Conservation (phyloP, 345 rosid species). For the Gossypium anomalum region DNA sequence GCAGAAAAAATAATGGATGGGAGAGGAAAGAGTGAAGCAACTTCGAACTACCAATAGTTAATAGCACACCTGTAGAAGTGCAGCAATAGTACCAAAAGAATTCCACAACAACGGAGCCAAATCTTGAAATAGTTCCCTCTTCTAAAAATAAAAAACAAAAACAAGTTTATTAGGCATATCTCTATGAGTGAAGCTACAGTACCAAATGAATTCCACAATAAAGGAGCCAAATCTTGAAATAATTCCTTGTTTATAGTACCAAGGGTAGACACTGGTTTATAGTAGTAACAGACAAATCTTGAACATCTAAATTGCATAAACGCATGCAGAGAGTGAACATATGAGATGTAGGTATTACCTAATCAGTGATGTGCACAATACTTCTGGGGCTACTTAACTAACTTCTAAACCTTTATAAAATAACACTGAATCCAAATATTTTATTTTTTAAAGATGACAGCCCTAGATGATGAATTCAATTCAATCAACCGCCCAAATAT, state of each 20-base stretch:
- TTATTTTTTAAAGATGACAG: background rate
- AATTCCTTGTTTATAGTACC: constrained; percentile 66
- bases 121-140: constrained; percentile 94
- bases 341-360: background rate
- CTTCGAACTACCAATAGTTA: constrained; percentile 18
- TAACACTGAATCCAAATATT: background rate
- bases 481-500: background rate
- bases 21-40: background rate
- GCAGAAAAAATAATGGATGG: background rate
- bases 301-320: constrained; percentile 24
- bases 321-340: constrained; percentile 12
- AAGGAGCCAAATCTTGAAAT: constrained; percentile 95
- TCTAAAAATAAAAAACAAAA: constrained; percentile 41
- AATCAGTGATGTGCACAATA: background rate
- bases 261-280: constrained; percentile 32
- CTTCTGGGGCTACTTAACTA: background rate
- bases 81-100: constrained; percentile 81
- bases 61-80: constrained; percentile 62
- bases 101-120: constrained; percentile 96
- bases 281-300: constrained; percentile 22
- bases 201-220: constrained; percentile 83
- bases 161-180: constrained; percentile 32
- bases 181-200: constrained; percentile 71
- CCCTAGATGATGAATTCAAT: constrained; percentile 1
- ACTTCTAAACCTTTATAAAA: background rate